Base-by-base conservation (phyloP, 140 eudicot genomes). In the Bidens hawaiensis region DNA sequence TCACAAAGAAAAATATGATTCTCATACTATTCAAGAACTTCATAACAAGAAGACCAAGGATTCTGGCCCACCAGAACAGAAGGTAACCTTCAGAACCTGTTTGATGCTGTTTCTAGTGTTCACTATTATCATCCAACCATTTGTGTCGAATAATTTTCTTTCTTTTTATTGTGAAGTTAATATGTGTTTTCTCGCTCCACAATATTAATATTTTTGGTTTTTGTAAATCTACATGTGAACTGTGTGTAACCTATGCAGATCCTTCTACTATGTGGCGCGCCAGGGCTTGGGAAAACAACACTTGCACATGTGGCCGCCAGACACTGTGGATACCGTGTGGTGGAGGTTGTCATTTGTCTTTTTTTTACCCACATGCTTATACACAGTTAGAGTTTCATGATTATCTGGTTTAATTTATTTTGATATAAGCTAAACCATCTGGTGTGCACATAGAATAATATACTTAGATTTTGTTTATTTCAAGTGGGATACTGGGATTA, bases 241-340 rank as follows among this genome's bases (percentile, higher is more conserved):
- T 52, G n/a, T n/a, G n/a, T n/a, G n/a, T n/a, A 8, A 2, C 11
- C 38, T 9, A 54, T 77, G 76, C 89, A 93, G 99, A 78, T 93
- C 63, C 94, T 93, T 70, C 79, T 93, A 75, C 87, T 93, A 14
- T 93, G 99, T 77, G 99, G 99, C 23, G 82, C 99, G 51, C 99
- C 99, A 52, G 99, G 99, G 51, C 89, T 93, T 16, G 99, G 99
- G 36, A 93, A 93, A 78, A 93, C 99, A 60, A 93, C 99, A 13
- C 99, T 93, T 73, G 99, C 99, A 53, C 99, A 93, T 79, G 95
- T 93, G 63, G 96, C 96, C 27, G 99, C 99, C 14, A 70, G 69
- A 61, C 96, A 93, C 30, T 93, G 99, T 76, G 99, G 99, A 60
- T 93, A 93, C 64, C 95, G 95, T 36, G 99, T 88, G 69, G 87